Evolutionary conservation across 768 basidiomycete species (phyloP), one percentile per base, ranked within the genome.

Genomic region (Auricularia sp.): DNA sequence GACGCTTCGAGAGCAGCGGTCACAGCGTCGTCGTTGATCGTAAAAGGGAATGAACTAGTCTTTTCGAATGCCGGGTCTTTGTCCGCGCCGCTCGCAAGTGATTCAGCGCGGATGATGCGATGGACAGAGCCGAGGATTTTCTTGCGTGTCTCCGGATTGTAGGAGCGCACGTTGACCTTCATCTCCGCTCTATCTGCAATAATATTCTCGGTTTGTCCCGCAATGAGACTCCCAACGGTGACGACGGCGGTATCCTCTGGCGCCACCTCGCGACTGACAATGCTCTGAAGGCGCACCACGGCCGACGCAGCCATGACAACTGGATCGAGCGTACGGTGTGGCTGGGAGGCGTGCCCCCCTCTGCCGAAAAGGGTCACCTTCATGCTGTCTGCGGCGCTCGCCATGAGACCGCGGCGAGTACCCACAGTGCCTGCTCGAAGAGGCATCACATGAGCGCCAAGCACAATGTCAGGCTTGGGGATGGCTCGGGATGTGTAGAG

Each of bases 91-190:
- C 56, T 59, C 6, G 56, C 56, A 7, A 35, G 8, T 7, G 56
- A 59, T 34, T 59, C 56, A 4, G 56, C 56, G 29, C 56, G 56
- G 18, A 59, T 35, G 56, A 59, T 59, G 24, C 56, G 56, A 14
- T 59, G 16, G 24, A 59, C 34, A 10, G 56, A 29, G 34, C 34
- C 24, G 16, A 59, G 24, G 34, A 29, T 34, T 29, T 59, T 59
- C 56, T 59, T 34, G 24, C 56, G 56, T 29, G 56, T 59, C 56
- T 24, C 56, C 24, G 29, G 16, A 14, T 14, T 33, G 56, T 59
- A 59, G 16, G 56, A 59, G 56, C 56, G 56, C 56, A 59, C 56
- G 56, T 59, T 59, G 34, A 59, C 24, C 56, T 59, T 59, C 29
- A 59, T 14, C 24, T 59, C 56, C 24, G 56, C 56, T 18, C 4